Base-by-base conservation (phyloP, 2,329 filamentous ascomycete genomes). In the Clonostachys byssicola region DNA sequence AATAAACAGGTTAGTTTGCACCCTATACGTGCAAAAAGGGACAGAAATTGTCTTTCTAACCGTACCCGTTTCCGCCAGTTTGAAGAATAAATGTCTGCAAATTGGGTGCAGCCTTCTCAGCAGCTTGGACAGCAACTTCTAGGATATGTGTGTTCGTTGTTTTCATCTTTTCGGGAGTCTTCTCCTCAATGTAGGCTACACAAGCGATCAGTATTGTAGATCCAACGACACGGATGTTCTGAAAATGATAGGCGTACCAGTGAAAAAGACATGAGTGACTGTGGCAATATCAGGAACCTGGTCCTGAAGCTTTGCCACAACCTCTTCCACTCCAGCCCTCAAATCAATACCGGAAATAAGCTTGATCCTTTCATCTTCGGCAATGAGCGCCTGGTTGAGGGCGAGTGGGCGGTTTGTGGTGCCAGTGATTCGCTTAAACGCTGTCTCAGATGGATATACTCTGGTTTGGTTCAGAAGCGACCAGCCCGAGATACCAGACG, bases 401-500 rank as follows among this genome's bases (percentile, higher is more conserved):
- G 39, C 40, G 4, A 52, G 17, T 10, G 51, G 48, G 4, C 54
- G 49, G 40, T 54, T 54, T 0, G 52, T 54, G 18, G 47, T 49
- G 20, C 51, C 54, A 6, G 48, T 56, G 41, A 56, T 52, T 16
- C 53, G 47, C 12, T 34, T 13, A 33, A 56, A 54, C 0, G 52
- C 47, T 8, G 41, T 49, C 2, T 46, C 33, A 5, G 49, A 48
- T 16, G 51, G 52, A 30, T 56, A 52, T 5, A 12, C 18, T 16
- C 34, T 35, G 12, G 45, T 38, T 13, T 54, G 47, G 46, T 55
- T 55, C n/a, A 52, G 10, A 7, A 54, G 36, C 12, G 53, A 51
- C 52, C 53, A 53, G 34, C 53, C 53, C 4, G 53, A 55, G 18
- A 54, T 55, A 6, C 53, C 52, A 5, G 46, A 51, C 40, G 52